These are phyloP conservation scores for Brassica cretica DNA, from an alignment of 345 rosid genomes.

Conservation along the genomic window DNA sequence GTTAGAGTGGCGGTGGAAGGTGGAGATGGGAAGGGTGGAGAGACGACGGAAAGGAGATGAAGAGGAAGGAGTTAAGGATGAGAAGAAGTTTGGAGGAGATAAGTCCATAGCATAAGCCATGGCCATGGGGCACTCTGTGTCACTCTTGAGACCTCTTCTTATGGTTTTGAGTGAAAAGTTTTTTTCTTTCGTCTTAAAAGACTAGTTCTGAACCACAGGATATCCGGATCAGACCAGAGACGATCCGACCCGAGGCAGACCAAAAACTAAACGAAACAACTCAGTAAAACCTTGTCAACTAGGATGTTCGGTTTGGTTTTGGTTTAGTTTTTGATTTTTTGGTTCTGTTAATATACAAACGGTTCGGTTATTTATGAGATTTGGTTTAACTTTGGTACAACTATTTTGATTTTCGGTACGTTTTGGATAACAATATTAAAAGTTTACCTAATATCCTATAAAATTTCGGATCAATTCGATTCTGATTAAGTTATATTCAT, in stretches of 20 bases:
- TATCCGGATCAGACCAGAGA: background rate
- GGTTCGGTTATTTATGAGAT: too few relatives aligned
- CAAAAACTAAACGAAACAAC: background rate
- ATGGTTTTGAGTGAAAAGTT: background rate
- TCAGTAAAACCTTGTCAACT: background rate
- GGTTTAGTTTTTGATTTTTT: too few relatives aligned
- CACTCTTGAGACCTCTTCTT: background rate
- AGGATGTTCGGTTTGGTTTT: background rate
- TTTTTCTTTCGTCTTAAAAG: background rate
- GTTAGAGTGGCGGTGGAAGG: constrained; percentile 5
- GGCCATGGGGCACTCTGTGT: constrained; percentile 17
- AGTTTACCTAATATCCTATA: too few relatives aligned
- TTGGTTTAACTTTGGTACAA: too few relatives aligned
- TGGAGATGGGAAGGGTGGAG: constrained; percentile 29
- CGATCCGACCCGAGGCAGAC: background rate
- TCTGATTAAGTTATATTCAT: too few relatives aligned
- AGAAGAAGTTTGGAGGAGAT: constrained; percentile 48
- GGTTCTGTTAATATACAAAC: too few relatives aligned
- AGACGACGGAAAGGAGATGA: constrained; percentile 11
- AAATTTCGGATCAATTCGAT: too few relatives aligned
- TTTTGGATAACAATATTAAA: too few relatives aligned
- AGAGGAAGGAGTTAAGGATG: constrained; percentile 42
- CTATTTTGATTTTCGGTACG: too few relatives aligned
- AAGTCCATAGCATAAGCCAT: constrained; percentile 42
- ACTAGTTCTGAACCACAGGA: constrained; percentile 36